phyloP scores from a whole-genome alignment of 768 basidiomycete species.

The Leccinum fibrillosum region DNA sequence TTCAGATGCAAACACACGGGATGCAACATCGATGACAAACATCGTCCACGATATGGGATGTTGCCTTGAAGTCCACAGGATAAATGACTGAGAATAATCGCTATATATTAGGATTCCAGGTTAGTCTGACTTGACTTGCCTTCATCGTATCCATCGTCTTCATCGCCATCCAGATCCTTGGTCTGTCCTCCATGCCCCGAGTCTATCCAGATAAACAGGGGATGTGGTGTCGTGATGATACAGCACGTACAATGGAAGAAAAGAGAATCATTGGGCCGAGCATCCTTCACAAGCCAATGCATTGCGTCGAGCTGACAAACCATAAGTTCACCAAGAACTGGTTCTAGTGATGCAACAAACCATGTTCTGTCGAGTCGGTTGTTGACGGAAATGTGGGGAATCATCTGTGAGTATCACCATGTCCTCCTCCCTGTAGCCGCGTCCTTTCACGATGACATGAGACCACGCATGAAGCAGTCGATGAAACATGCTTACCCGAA shows the following conservation, averaged over 20 bases:
- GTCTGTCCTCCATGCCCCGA: conserved; percentile 95
- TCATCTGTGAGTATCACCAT: conserved; percentile 88
- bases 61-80: conserved; percentile 65
- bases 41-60: conserved; percentile 87
- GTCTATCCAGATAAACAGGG: conserved; percentile 39
- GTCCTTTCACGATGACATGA: conserved; percentile 11
- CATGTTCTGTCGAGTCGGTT: conserved; percentile 82
- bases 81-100: conserved; percentile 63
- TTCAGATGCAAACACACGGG: conserved; percentile 2
- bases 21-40: conserved; percentile 41
- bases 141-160: conserved; percentile 83
- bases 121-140: conserved; percentile 32
- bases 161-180: conserved; percentile 78
- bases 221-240: background rate
- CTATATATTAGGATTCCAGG: background rate
- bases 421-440: conserved; percentile 69
- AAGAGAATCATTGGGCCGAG: conserved; percentile 77
- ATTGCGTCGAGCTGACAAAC: conserved; percentile 38
- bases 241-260: conserved; percentile 79
- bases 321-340: background rate
- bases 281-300: background rate
- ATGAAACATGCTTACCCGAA: conserved; percentile 43
- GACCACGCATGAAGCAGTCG: background rate
- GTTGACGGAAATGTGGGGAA: conserved; percentile 51
- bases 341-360: conserved; percentile 34